Evolutionary conservation across 192 early-diverging fungal species (phyloP).

Genomic region (Linnemannia exigua): DNA sequence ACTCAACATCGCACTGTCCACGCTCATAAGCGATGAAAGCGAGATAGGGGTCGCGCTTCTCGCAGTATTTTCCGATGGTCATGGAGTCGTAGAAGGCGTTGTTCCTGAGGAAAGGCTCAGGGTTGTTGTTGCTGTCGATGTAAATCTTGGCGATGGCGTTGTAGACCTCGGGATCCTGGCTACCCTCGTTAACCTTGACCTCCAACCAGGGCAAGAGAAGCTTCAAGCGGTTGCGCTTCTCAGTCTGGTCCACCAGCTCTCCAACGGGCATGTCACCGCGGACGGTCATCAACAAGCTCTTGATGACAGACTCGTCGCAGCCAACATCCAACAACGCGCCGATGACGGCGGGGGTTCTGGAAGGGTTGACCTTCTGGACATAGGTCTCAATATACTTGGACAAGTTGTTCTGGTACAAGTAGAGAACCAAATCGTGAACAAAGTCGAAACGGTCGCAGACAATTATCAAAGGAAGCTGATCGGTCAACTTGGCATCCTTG

Average conservation of each 20-base stretch:
- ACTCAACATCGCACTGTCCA: constrained; percentile 94
- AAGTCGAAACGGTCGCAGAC: constrained; percentile 98
- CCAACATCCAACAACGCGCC: constrained; percentile 98
- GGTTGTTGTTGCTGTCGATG: constrained; percentile 99
- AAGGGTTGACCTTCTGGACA: constrained; percentile 97
- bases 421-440: constrained; percentile 98
- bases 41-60: constrained; percentile 97
- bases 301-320: constrained; percentile 95
- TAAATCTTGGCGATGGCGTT: constrained; percentile 99
- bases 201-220: constrained; percentile 96
- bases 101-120: constrained; percentile 94
- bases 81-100: constrained; percentile 79
- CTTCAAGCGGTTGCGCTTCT: constrained; percentile 98
- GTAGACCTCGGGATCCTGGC: constrained; percentile 91
- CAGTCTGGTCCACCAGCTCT: constrained; percentile 89
- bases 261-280: constrained; percentile 87
- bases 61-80: constrained; percentile 97
- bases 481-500: constrained; percentile 96
- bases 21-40: constrained; percentile 96
- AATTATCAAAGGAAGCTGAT: constrained; percentile 98
- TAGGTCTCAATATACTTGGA: constrained; percentile 99
- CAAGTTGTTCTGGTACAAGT: constrained; percentile 94
- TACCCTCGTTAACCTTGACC: constrained; percentile 87
- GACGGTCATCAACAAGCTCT: constrained; percentile 90
- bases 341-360: constrained; percentile 94